Percentiles rank a stretch among this genome's conserved stretches.
Conservation (phyloP, 805 yeast species). For the Myxozyma sirexii region DNA sequence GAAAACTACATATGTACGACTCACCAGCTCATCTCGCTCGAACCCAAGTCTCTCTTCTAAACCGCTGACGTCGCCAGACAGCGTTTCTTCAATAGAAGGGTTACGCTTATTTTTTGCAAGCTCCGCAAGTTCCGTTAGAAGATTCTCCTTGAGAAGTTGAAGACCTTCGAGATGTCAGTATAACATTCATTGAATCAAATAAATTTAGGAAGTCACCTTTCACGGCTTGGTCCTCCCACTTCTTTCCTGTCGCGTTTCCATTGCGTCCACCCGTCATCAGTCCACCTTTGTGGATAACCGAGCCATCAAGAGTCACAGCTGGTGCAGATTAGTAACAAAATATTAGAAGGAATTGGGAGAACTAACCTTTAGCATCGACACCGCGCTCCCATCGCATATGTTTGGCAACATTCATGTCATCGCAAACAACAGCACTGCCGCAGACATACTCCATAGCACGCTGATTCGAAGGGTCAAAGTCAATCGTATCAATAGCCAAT, state of each 20-base stretch:
- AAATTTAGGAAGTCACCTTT: constrained; percentile 10
- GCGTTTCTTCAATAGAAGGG: constrained; percentile 57
- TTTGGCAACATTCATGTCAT: constrained; percentile 67
- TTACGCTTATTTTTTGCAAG: constrained; percentile 53
- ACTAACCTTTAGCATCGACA: constrained; percentile 59
- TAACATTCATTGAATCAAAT: not conserved
- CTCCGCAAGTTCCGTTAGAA: constrained; percentile 55
- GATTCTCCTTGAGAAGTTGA: constrained; percentile 53
- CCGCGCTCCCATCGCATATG: constrained; percentile 67
- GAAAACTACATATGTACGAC: constrained; percentile 16
- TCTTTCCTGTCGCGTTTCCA: constrained; percentile 49
- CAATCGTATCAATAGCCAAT: constrained; percentile 74
- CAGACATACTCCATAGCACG: constrained; percentile 79
- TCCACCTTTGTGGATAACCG: constrained; percentile 81
- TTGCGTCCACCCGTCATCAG: constrained; percentile 89
- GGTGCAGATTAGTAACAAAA: too few relatives aligned
- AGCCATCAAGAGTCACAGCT: constrained; percentile 79
- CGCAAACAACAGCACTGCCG: constrained; percentile 78
- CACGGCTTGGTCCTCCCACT: constrained; percentile 64
- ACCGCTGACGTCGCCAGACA: constrained; percentile 58
- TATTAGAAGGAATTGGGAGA: too few relatives aligned
- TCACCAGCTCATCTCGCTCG: constrained; percentile 40
- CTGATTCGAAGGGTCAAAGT: constrained; percentile 67
- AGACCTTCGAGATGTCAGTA: constrained; percentile 49
- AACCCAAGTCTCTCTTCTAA: constrained; percentile 46